Evolutionary conservation across 1,284 basidiomycete genomes (phyloP).

Genomic region (Mrakiaceae sp.): DNA sequence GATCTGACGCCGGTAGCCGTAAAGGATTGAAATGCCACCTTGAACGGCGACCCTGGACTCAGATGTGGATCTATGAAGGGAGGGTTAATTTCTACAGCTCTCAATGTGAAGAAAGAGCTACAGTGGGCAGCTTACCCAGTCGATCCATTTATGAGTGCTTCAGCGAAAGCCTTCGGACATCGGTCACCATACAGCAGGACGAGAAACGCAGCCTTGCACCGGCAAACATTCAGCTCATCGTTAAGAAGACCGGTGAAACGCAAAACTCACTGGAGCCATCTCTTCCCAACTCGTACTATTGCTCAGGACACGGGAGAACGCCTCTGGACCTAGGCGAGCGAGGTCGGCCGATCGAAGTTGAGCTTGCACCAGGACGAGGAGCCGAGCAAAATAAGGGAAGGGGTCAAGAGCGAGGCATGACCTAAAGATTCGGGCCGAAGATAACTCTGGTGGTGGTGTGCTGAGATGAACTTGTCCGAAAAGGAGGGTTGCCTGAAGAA

Average conservation of each 20-base stretch:
- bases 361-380: too few species aligned
- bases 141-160: too few species aligned
- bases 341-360: neutral
- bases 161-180: too few species aligned
- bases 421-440: too few species aligned
- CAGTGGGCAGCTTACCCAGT: slow-evolving; percentile 3
- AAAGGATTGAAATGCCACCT: slow-evolving; percentile 43
- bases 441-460: too few species aligned
- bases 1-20: slow-evolving; percentile 55
- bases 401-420: too few species aligned
- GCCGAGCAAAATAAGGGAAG: too few species aligned
- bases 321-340: neutral
- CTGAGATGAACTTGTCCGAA: too few species aligned
- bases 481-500: neutral
- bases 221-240: neutral
- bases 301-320: neutral
- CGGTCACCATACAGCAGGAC: neutral
- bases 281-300: neutral
- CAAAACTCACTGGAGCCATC: neutral
- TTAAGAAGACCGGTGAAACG: neutral
- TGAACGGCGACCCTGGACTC: slow-evolving; percentile 37
- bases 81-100: slow-evolving; percentile 4
- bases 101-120: neutral
- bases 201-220: neutral
- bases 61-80: slow-evolving; percentile 31